A percentile compares a stretch with the other conserved stretches of the same genome.
Conservation (phyloP, 2,329 filamentous ascomycete species). For the Fusarium denticulatum region DNA sequence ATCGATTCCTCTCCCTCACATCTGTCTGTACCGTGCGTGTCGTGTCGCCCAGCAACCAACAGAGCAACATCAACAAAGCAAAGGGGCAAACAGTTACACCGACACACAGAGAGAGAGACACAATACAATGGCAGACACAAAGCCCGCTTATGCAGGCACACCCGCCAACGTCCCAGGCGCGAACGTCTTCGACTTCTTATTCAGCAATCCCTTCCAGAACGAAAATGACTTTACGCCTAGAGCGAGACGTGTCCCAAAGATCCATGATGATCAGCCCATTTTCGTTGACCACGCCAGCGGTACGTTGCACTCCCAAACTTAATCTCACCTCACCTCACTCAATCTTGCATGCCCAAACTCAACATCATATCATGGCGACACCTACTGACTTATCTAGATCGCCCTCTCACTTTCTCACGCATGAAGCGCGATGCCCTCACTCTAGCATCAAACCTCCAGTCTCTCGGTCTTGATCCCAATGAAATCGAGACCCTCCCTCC, state of each 20-base stretch:
- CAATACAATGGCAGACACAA: conserved; percentile 19
- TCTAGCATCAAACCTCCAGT: conserved; percentile 49
- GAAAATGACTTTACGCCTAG: conserved; percentile 45
- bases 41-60: conserved; percentile 6
- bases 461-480: conserved; percentile 50
- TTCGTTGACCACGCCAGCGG: conserved; percentile 54
- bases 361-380: not conserved
- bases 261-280: conserved; percentile 48
- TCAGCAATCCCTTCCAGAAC: conserved; percentile 50
- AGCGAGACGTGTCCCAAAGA: conserved; percentile 45
- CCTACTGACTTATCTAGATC: conserved; percentile 42
- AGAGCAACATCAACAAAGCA: not conserved
- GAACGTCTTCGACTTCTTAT: conserved; percentile 51
- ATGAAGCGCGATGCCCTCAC: conserved; percentile 49
- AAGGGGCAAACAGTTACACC: not conserved
- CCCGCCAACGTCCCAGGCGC: conserved; percentile 31
- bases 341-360: not conserved
- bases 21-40: not conserved
- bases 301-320: conserved; percentile 31
- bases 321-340: not conserved
- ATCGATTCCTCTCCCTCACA: not conserved
- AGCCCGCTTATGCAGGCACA: conserved; percentile 29
- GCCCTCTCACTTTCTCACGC: conserved; percentile 49
- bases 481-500: conserved; percentile 49
- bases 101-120: not conserved